A percentile compares a stretch with the other conserved stretches of the same genome.
Evolutionary conservation across 2,329 filamentous ascomycete genomes (phyloP).

Genomic region (Trichoderma breve): DNA sequence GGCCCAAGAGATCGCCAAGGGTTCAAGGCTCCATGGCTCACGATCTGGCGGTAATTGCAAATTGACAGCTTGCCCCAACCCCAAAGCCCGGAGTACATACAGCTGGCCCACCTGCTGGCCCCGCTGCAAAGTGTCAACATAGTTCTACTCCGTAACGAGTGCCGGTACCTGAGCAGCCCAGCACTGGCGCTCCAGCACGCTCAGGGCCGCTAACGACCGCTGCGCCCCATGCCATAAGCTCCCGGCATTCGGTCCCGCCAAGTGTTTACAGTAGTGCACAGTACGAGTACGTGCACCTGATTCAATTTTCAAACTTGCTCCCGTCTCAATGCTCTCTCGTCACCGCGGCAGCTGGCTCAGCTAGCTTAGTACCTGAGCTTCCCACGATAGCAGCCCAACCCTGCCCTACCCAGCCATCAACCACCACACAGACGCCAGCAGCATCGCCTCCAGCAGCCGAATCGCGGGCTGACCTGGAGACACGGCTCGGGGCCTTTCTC

Average conservation of each 20-base stretch:
- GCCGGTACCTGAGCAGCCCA: not conserved
- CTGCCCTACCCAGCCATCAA: not conserved
- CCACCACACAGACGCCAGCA: not conserved
- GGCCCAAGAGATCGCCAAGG: slow-evolving; percentile 14
- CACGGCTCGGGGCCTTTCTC: not conserved
- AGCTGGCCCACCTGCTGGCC: slow-evolving; percentile 17
- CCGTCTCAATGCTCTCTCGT: not conserved
- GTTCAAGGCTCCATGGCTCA: not conserved
- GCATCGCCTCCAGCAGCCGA: not conserved
- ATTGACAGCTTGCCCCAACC: slow-evolving; percentile 5
- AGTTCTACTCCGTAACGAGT: not conserved
- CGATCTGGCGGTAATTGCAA: slow-evolving; percentile 14
- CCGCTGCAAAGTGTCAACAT: slow-evolving; percentile 7
- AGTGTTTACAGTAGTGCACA: not conserved
- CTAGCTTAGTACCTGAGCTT: not conserved
- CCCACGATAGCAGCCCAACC: not conserved
- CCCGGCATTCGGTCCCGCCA: not conserved
- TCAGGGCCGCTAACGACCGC: not conserved
- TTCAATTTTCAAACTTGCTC: not conserved
- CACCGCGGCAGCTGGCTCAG: not conserved
- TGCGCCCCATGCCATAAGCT: slow-evolving; percentile 5
- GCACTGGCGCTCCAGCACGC: not conserved
- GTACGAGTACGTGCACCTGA: not conserved
- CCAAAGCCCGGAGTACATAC: not conserved
- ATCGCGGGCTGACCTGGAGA: not conserved